These are phyloP conservation scores for Cyberlindnera bimundalis DNA, from an alignment of 805 yeast genomes.

Conservation along the genomic window DNA sequence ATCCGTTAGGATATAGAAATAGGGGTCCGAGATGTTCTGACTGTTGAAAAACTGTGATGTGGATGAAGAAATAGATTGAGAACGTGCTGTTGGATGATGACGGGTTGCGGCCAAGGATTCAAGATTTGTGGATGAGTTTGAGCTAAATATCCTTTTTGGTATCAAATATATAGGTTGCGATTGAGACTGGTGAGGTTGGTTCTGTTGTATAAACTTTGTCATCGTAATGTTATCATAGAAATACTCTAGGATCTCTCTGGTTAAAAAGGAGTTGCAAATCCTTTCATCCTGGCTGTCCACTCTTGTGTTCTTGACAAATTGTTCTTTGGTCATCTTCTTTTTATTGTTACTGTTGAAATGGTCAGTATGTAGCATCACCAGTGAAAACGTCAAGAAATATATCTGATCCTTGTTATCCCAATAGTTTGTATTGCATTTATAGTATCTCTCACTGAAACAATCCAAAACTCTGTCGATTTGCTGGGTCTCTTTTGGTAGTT, in stretches of 20 bases:
- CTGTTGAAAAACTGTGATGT: constrained; percentile 25
- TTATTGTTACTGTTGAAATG: constrained; percentile 64
- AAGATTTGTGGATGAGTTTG: constrained; percentile 24
- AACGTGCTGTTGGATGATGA: constrained; percentile 9
- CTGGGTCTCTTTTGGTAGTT: constrained; percentile 69
- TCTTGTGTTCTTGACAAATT: constrained; percentile 49
- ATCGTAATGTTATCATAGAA: constrained; percentile 65
- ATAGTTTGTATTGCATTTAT: constrained; percentile 20
- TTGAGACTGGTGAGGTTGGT: constrained; percentile 25
- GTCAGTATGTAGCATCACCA: constrained; percentile 73
- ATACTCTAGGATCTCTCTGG: constrained; percentile 48
- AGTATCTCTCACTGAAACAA: constrained; percentile 52
- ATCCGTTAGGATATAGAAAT: constrained; percentile 33
- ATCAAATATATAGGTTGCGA: constrained; percentile 15
- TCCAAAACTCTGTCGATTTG: constrained; percentile 69
- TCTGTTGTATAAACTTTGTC: constrained; percentile 49
- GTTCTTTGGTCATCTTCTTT: constrained; percentile 61
- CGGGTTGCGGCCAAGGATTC: constrained; percentile 9
- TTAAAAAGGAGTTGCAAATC: constrained; percentile 25
- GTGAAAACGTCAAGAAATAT: constrained; percentile 59
- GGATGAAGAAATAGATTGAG: constrained; percentile 24
- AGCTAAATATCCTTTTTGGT: constrained; percentile 25
- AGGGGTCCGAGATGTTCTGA: constrained; percentile 32
- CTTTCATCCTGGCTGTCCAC: constrained; percentile 26
- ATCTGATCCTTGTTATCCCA: constrained; percentile 48